These are phyloP conservation scores for Hypoxylon cercidicola DNA, from an alignment of 495 filamentous ascomycete species.

Conservation along the genomic window DNA sequence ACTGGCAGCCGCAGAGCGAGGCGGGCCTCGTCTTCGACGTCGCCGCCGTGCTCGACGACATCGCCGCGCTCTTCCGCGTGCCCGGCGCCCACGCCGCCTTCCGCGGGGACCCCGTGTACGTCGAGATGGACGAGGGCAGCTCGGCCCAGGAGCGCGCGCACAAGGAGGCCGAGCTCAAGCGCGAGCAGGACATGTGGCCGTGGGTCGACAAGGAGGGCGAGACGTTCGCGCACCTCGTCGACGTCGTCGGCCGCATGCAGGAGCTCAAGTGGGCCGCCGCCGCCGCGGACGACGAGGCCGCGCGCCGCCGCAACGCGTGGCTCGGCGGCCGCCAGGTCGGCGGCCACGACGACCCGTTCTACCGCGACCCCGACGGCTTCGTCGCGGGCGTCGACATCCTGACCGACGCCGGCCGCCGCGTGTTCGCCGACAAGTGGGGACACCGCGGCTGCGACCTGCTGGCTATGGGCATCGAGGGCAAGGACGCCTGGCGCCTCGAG, in stretches of 20 bases:
- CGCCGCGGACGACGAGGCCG: constrained; percentile 37
- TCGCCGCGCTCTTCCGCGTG: constrained; percentile 57
- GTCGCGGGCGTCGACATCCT: constrained; percentile 57
- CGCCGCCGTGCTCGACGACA: constrained; percentile 54
- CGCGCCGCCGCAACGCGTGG: constrained; percentile 64
- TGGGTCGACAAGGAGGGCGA: constrained; percentile 50
- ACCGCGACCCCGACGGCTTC: constrained; percentile 66
- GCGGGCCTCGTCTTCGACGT: constrained; percentile 64
- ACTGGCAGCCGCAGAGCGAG: constrained; percentile 56
- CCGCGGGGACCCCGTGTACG: too few species aligned
- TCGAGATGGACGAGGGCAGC: too few species aligned
- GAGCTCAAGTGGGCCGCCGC: constrained; percentile 47
- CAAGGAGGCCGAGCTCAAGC: constrained; percentile 40
- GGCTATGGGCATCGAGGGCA: constrained; percentile 41
- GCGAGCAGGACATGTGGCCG: constrained; percentile 43
- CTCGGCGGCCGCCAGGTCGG: constrained; percentile 63
- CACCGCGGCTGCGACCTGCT: constrained; percentile 47
- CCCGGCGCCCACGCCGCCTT: constrained; percentile 45
- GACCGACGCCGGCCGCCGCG: constrained; percentile 59
- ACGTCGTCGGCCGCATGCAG: constrained; percentile 50
- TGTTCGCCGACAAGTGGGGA: constrained; percentile 69
- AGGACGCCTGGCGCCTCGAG: constrained; percentile 51
- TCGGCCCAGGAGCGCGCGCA: constrained; percentile 34
- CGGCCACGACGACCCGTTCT: constrained; percentile 66
- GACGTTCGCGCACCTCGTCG: constrained; percentile 50